Evolutionary conservation across 495 filamentous ascomycete genomes (phyloP).

Genomic region (Annulohypoxylon nitens): DNA sequence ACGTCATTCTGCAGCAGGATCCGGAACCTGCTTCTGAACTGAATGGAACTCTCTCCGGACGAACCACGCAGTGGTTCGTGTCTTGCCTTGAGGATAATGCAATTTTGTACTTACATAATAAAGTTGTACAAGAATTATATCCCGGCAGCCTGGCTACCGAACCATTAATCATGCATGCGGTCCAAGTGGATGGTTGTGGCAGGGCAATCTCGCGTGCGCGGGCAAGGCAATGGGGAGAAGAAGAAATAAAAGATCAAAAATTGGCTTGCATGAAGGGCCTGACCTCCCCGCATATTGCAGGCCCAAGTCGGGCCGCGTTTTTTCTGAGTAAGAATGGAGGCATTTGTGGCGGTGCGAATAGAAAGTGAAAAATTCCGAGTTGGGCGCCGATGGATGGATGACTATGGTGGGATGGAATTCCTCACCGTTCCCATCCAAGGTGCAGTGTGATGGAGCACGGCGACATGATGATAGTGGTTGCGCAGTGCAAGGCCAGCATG

Average conservation of each 20-base stretch:
- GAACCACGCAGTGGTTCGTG: not conserved
- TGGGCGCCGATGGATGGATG: not conserved
- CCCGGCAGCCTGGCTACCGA: constrained; percentile 17
- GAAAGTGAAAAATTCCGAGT: not conserved
- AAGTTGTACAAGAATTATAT: not conserved
- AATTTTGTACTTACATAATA: not conserved
- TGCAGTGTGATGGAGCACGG: constrained; percentile 33
- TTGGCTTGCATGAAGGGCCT: not conserved
- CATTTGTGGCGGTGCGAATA: constrained; percentile 28
- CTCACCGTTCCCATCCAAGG: not conserved
- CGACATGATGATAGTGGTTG: constrained; percentile 19
- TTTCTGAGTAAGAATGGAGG: constrained; percentile 17
- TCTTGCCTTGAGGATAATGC: not conserved
- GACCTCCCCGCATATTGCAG: constrained; percentile 22
- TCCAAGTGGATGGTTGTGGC: not conserved
- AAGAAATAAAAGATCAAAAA: not conserved
- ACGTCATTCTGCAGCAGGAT: not conserved
- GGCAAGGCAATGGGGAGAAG: not conserved
- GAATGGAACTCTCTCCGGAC: not conserved
- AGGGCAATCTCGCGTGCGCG: not conserved
- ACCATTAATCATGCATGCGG: not conserved
- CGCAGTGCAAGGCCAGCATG: constrained; percentile 24
- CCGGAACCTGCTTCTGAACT: not conserved
- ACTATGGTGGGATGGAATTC: not conserved
- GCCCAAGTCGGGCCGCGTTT: constrained; percentile 23